Evolutionary conservation across 768 basidiomycete species (phyloP).

Genomic region (Pilatotrama ljubarskyi): DNA sequence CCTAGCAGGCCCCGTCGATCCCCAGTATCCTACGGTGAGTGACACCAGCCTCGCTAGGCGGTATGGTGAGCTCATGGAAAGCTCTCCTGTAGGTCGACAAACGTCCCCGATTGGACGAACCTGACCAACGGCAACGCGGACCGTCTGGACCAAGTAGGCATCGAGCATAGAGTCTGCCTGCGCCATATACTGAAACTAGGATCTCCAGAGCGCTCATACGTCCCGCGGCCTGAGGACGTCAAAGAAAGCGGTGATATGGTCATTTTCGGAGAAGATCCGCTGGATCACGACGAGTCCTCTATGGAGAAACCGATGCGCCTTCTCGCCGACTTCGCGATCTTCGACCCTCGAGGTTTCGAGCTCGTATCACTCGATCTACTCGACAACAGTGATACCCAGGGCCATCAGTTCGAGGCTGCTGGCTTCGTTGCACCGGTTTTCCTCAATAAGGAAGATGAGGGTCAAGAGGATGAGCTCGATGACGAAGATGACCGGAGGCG

Average conservation of each 20-base stretch:
- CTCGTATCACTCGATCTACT: slow-evolving; percentile 50
- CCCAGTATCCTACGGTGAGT: too few species aligned
- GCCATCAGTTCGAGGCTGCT: slow-evolving; percentile 50
- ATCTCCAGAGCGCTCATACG: background rate
- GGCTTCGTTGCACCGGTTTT: slow-evolving; percentile 52
- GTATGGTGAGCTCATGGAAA: too few species aligned
- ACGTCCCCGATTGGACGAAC: background rate
- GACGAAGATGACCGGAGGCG: slow-evolving; percentile 30
- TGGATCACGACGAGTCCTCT: slow-evolving; percentile 22
- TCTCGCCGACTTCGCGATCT: slow-evolving; percentile 59
- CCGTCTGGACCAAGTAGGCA: background rate
- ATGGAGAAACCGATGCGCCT: slow-evolving; percentile 52
- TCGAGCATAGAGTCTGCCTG: background rate
- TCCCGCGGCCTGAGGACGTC: background rate
- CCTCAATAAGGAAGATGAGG: slow-evolving; percentile 61
- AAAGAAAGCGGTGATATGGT: slow-evolving; percentile 20
- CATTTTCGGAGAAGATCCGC: slow-evolving; percentile 31
- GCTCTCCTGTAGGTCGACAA: background rate
- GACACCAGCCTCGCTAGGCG: too few species aligned
- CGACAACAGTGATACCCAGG: slow-evolving; percentile 40
- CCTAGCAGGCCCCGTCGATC: too few species aligned
- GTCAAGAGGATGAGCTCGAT: slow-evolving; percentile 52
- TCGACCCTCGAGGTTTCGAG: slow-evolving; percentile 51
- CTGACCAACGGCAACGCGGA: background rate
- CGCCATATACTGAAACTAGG: background rate